Evolutionary conservation across 106 monocot species (phyloP).

Genomic region (Acanthochlamys bracteata): DNA sequence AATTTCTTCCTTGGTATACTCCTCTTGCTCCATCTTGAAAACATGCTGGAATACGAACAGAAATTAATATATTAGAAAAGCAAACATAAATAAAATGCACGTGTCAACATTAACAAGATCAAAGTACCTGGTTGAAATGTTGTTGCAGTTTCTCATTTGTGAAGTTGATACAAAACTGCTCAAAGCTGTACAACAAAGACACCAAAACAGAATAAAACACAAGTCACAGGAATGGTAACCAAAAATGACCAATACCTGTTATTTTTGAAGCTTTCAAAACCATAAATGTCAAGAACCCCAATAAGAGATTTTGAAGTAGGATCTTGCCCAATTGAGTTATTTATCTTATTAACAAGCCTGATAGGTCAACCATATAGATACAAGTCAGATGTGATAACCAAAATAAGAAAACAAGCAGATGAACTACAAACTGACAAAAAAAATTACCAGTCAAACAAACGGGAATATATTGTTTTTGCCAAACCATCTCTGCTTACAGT

Average conservation of each 20-base stretch:
- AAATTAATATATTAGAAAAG: neutral
- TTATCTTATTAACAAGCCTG: slow-evolving; percentile 97
- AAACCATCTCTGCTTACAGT: slow-evolving; percentile 88
- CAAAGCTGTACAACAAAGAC: slow-evolving; percentile 42
- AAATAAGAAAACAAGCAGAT: neutral
- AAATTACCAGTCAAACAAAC: slow-evolving; percentile 95
- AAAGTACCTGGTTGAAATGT: slow-evolving; percentile 81
- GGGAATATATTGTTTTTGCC: slow-evolving; percentile 91
- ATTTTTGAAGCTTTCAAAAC: slow-evolving; percentile 94
- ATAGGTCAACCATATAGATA: slow-evolving; percentile 1
- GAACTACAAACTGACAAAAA: neutral
- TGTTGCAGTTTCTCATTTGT: slow-evolving; percentile 94
- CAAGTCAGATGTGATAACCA: neutral
- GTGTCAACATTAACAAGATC: neutral
- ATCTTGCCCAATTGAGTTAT: slow-evolving; percentile 95
- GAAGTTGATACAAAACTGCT: slow-evolving; percentile 92
- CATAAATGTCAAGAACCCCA: slow-evolving; percentile 98
- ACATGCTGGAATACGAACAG: slow-evolving; percentile 52
- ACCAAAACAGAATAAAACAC: neutral
- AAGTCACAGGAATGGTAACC: neutral
- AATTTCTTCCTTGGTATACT: slow-evolving; percentile 92
- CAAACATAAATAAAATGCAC: neutral
- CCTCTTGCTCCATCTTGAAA: slow-evolving; percentile 88
- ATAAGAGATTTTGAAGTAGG: slow-evolving; percentile 69
- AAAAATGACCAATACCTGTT: slow-evolving; percentile 44